These are phyloP conservation scores for Capsicum chinense DNA, from an alignment of 257 asterid species.

Conservation along the genomic window DNA sequence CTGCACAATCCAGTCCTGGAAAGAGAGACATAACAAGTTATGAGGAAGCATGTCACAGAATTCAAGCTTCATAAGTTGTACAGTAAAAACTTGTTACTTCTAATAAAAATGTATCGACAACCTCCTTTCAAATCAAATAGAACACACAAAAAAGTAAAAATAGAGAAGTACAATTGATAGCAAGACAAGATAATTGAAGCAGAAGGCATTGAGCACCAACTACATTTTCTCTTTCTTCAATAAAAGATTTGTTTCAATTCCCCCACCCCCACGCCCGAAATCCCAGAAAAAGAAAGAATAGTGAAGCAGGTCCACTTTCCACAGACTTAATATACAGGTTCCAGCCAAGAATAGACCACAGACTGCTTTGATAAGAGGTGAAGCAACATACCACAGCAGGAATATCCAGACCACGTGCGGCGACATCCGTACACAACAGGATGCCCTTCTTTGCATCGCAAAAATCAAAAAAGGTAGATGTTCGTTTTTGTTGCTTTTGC, in stretches of 20 bases:
- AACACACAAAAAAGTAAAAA: background rate
- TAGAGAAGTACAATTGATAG: conserved; percentile 14
- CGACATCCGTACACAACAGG: conserved; percentile 90
- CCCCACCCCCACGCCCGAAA: background rate
- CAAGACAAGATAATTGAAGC: background rate
- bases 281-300: background rate
- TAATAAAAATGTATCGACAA: background rate
- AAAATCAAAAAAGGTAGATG: conserved; percentile 80
- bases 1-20: conserved; percentile 97
- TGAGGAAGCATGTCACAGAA: background rate
- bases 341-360: background rate
- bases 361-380: conserved; percentile 16
- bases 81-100: background rate
- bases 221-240: background rate
- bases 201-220: background rate
- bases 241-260: background rate
- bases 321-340: background rate
- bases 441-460: conserved; percentile 87
- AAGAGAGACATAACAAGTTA: conserved; percentile 26
- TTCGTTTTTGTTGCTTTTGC: conserved; percentile 93
- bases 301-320: background rate
- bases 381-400: conserved; percentile 84
- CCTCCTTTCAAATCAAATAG: background rate
- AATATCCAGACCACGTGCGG: conserved; percentile 99
- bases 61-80: background rate